Evolutionary conservation across 805 yeast species (phyloP).

Genomic region (Candida nanaspora): DNA sequence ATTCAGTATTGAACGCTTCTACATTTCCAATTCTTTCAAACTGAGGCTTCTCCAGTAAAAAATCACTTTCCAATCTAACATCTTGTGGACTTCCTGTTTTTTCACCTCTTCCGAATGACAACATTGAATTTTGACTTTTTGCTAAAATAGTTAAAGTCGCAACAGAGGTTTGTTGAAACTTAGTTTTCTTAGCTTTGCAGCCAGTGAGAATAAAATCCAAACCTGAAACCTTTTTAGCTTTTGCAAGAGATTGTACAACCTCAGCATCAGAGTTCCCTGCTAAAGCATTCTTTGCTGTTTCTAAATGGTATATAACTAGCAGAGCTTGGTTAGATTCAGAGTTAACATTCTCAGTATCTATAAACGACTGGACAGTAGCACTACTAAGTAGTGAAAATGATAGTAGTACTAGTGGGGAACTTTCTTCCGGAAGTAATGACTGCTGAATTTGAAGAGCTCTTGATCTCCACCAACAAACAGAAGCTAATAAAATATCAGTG

Average conservation of each 20-base stretch:
- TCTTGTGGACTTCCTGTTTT: slow-evolving; percentile 39
- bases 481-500: slow-evolving; percentile 33
- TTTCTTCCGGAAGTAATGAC: slow-evolving; percentile 57
- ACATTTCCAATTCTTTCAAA: slow-evolving; percentile 54
- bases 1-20: slow-evolving; percentile 30
- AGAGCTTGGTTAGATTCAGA: slow-evolving; percentile 24
- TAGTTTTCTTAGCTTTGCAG: slow-evolving; percentile 81
- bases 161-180: slow-evolving; percentile 64
- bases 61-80: slow-evolving; percentile 64
- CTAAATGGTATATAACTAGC: slow-evolving; percentile 50
- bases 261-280: slow-evolving; percentile 60
- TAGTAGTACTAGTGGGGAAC: slow-evolving; percentile 33
- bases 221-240: slow-evolving; percentile 52
- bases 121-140: slow-evolving; percentile 29
- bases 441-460: slow-evolving; percentile 60
- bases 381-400: slow-evolving; percentile 33
- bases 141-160: slow-evolving; percentile 77
- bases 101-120: slow-evolving; percentile 11
- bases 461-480: slow-evolving; percentile 69
- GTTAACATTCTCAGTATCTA: slow-evolving; percentile 25
- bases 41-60: slow-evolving; percentile 66
- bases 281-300: slow-evolving; percentile 56
- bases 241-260: slow-evolving; percentile 44
- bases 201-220: slow-evolving; percentile 72
- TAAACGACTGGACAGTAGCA: slow-evolving; percentile 25